Percentiles rank a stretch among this genome's conserved stretches.
phyloP scores from a whole-genome alignment of 768 basidiomycete genomes.

The Termitomyces sp. region DNA sequence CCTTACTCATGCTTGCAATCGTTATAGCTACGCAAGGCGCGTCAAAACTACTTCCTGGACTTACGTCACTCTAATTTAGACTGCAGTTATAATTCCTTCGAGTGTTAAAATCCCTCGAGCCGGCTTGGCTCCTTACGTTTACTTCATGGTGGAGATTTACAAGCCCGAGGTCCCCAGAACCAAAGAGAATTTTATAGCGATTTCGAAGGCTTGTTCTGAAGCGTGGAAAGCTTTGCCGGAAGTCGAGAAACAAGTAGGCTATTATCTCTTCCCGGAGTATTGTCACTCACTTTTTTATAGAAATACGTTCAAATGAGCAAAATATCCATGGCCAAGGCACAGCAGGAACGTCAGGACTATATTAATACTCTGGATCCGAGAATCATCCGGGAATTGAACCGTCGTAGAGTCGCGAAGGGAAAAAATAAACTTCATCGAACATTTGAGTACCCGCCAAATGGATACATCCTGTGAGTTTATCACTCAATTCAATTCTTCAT shows the following conservation, averaged over 20 bases:
- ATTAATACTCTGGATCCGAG: conserved; percentile 13
- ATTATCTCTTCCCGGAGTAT: not conserved
- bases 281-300: conserved; percentile 12
- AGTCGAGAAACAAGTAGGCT: conserved; percentile 28
- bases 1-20: not conserved
- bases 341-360: conserved; percentile 20
- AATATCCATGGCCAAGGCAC: conserved; percentile 10
- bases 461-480: not conserved
- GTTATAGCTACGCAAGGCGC: conserved; percentile 1
- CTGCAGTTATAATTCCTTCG: not conserved
- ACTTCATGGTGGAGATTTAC: not conserved
- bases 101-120: not conserved
- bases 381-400: conserved; percentile 25
- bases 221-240: conserved; percentile 26
- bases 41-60: not conserved
- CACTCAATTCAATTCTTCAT: not conserved
- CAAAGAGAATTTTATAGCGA: not conserved
- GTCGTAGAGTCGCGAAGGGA: conserved; percentile 20
- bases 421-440: conserved; percentile 12
- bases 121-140: not conserved
- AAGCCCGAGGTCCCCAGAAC: not conserved
- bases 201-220: not conserved
- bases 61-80: not conserved
- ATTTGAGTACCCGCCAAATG: rapidly evolving
- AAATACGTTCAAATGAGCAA: conserved; percentile 7